Evolutionary conservation across 164 flowering plant genomes (phyloP).

Genomic region (Stephania japonica): DNA sequence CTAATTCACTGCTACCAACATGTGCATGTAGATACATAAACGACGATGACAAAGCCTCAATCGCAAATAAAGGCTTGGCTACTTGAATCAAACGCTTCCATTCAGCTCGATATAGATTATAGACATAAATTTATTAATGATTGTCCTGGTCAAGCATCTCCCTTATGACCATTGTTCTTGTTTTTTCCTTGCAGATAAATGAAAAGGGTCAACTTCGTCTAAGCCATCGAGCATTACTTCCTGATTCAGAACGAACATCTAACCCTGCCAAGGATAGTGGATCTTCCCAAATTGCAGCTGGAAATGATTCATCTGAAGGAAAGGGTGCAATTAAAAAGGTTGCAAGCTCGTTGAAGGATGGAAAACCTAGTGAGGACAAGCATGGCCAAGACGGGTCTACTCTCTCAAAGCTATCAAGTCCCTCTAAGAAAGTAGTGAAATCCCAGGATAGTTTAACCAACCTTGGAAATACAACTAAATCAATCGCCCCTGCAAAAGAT

Average conservation of each 20-base stretch:
- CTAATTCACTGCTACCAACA: too few species aligned
- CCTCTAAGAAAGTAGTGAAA: constrained; percentile 22
- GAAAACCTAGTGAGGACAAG: constrained; percentile 12
- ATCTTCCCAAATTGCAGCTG: constrained; percentile 22
- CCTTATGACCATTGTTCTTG: background rate
- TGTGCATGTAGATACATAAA: too few species aligned
- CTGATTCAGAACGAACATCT: constrained; percentile 41
- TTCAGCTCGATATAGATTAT: too few species aligned
- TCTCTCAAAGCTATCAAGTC: constrained; percentile 9
- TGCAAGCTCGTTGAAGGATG: constrained; percentile 20
- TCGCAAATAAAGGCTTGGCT: too few species aligned
- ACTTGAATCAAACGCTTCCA: too few species aligned
- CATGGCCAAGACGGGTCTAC: constrained; percentile 19
- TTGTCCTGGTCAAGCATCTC: background rate
- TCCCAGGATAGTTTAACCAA: constrained; percentile 18
- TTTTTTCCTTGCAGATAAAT: constrained; percentile 49
- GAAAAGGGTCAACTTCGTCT: constrained; percentile 96
- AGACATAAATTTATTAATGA: background rate
- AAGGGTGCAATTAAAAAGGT: constrained; percentile 15
- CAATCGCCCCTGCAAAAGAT: constrained; percentile 30
- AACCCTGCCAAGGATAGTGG: constrained; percentile 29
- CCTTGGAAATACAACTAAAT: constrained; percentile 31
- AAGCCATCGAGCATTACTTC: constrained; percentile 80
- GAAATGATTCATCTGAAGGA: constrained; percentile 18
- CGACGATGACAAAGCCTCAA: too few species aligned